Conservation (phyloP, 164 flowering plant species). For the Vitis labrusca region DNA sequence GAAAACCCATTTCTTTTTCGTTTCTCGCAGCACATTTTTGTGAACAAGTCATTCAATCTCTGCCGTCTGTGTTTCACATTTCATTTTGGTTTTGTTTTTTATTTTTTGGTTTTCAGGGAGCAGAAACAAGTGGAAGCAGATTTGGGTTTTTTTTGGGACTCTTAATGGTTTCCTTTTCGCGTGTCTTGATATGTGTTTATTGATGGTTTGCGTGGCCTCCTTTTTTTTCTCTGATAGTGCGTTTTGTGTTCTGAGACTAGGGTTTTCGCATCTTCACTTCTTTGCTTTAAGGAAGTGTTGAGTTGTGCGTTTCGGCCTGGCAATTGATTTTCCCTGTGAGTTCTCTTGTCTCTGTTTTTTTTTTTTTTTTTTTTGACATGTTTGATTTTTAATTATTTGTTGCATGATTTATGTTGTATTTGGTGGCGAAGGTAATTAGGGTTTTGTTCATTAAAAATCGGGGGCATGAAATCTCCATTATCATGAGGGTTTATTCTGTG, state of each 20-base stretch:
- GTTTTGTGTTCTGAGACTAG: constrained; percentile 25
- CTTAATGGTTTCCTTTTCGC: neutral
- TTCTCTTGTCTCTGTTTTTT: too few relatives aligned
- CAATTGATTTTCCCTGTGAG: too few relatives aligned
- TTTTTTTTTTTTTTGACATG: neutral
- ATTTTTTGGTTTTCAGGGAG: constrained; percentile 3
- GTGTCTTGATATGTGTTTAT: neutral
- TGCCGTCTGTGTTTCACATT: neutral
- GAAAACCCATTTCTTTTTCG: too few relatives aligned
- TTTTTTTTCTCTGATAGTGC: constrained; percentile 15
- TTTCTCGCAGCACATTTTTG: neutral
- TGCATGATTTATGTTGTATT: too few relatives aligned
- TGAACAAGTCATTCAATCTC: neutral
- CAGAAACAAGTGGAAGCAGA: neutral
- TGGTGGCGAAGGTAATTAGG: too few relatives aligned
- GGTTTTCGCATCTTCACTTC: constrained; percentile 4
- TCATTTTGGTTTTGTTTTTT: constrained; percentile 1
- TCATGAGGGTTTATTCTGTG: too few relatives aligned
- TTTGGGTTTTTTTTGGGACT: neutral
- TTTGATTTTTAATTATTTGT: too few relatives aligned
- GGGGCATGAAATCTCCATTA: too few relatives aligned
- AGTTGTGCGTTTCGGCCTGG: neutral
- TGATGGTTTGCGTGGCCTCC: neutral
- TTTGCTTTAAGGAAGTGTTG: too few relatives aligned
- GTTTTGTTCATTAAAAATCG: too few relatives aligned